Conservation (phyloP, 169 alveolate genomes). For the Besnoitia besnoiti region DNA sequence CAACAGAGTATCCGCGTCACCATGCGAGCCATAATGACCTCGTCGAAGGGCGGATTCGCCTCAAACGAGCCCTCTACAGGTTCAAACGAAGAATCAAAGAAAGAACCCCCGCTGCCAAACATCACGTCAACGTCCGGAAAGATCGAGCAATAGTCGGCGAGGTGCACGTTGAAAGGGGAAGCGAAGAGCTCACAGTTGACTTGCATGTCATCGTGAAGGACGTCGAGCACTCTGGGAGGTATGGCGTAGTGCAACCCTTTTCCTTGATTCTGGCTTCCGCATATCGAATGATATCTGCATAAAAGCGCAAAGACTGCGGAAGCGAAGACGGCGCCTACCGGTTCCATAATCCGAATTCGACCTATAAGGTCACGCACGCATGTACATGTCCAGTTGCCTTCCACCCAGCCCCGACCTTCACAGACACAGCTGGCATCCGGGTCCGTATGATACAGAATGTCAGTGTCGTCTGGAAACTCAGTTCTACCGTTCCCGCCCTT, state of each 20-base stretch:
- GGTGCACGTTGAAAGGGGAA: constrained; percentile 44
- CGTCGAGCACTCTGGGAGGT: background rate
- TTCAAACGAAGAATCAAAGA: constrained; percentile 27
- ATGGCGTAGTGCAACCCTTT: constrained; percentile 35
- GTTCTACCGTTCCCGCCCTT: background rate
- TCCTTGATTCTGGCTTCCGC: constrained; percentile 32
- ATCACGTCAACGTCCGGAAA: constrained; percentile 40
- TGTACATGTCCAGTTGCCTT: constrained; percentile 21
- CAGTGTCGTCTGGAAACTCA: background rate
- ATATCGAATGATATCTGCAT: constrained; percentile 26
- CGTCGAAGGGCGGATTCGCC: constrained; percentile 62
- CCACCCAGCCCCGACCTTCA: constrained; percentile 10
- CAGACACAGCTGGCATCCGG: background rate
- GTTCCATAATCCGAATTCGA: background rate
- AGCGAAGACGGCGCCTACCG: background rate
- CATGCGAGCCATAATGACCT: constrained; percentile 37
- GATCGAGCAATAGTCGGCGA: constrained; percentile 32
- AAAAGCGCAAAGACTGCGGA: background rate
- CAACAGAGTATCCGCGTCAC: background rate
- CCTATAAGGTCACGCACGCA: background rate
- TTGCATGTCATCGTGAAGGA: constrained; percentile 28
- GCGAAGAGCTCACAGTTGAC: constrained; percentile 56
- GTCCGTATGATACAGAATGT: background rate
- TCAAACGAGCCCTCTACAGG: constrained; percentile 51
- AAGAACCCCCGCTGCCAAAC: constrained; percentile 58